Percentiles rank a stretch among this genome's conserved stretches.
phyloP scores from a whole-genome alignment of 257 asterid species.

The Nemophila menziesii region DNA sequence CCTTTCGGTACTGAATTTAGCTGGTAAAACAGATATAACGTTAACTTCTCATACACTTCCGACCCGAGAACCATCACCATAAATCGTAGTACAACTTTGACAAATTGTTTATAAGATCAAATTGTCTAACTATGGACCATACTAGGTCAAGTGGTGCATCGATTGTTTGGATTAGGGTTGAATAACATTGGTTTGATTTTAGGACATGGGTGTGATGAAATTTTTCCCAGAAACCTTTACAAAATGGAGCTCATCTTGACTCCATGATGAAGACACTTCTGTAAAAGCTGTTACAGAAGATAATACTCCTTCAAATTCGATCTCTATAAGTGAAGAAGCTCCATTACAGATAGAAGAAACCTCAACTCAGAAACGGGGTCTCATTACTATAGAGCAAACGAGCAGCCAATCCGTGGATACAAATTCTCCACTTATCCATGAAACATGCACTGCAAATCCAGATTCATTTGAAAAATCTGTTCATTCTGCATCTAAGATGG shows the following conservation, averaged over 20 bases:
- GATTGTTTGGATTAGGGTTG: constrained; percentile 22
- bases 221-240: constrained; percentile 18
- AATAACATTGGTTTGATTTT: constrained; percentile 24
- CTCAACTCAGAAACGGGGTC: constrained; percentile 18
- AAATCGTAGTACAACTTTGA: constrained; percentile 21
- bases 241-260: constrained; percentile 25
- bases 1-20: constrained; percentile 34
- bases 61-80: constrained; percentile 28
- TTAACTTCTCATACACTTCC: constrained; percentile 38
- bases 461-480: too few species aligned
- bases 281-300: constrained; percentile 19
- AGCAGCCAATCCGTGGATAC: too few species aligned
- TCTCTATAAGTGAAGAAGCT: constrained; percentile 20
- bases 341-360: constrained; percentile 19
- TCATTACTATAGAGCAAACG: constrained; percentile 23
- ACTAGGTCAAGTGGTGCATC: constrained; percentile 38
- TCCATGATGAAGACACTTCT: constrained; percentile 20
- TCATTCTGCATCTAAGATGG: too few species aligned
- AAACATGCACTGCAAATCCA: too few species aligned
- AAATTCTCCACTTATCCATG: too few species aligned
- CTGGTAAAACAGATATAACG: constrained; percentile 44
- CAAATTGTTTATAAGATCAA: constrained; percentile 36
- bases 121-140: constrained; percentile 33
- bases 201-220: constrained; percentile 20
- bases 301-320: constrained; percentile 18